These are phyloP conservation scores for Pseudoperonospora humuli DNA, from an alignment of 352 stramenopile species.

Conservation along the genomic window DNA sequence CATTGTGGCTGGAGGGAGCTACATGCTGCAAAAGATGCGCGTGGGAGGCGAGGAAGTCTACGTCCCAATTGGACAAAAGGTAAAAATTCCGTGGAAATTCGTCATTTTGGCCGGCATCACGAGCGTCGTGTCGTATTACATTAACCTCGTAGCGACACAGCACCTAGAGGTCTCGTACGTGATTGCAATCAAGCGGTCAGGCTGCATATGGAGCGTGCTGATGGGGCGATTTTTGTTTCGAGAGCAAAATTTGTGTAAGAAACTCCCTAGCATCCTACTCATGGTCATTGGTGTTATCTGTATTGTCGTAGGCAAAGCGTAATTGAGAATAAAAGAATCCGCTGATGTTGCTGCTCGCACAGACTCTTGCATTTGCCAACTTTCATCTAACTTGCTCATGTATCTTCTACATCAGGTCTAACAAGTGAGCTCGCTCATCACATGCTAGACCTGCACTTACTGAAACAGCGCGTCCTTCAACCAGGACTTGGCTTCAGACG, in stretches of 20 bases:
- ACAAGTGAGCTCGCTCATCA: conserved; percentile 1
- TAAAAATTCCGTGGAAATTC: conserved; percentile 63
- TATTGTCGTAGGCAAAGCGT: conserved; percentile 52
- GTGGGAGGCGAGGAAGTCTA: conserved; percentile 58
- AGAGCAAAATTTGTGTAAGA: conserved; percentile 63
- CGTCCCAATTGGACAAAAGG: conserved; percentile 39
- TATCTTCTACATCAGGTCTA: conserved; percentile 4
- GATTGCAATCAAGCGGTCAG: conserved; percentile 79
- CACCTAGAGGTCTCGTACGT: conserved; percentile 76
- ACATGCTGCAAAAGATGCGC: conserved; percentile 48
- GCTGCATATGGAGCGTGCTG: conserved; percentile 78
- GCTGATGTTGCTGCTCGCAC: background rate
- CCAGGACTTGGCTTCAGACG: conserved; percentile 43
- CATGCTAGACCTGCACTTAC: conserved; percentile 13
- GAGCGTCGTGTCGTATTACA: conserved; percentile 78
- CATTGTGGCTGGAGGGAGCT: conserved; percentile 55
- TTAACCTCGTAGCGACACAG: conserved; percentile 75
- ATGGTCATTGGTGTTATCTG: conserved; percentile 74
- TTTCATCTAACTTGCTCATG: conserved; percentile 10
- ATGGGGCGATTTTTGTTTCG: conserved; percentile 68
- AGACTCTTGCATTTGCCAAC: conserved; percentile 1
- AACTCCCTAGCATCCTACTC: conserved; percentile 74
- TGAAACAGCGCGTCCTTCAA: conserved; percentile 38
- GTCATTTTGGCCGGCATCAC: conserved; percentile 57
- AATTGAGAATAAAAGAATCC: conserved; percentile 16